A percentile compares a stretch with the other conserved stretches of the same genome.
Conservation (phyloP, 805 yeast species). For the Yueomyces sinensis region DNA sequence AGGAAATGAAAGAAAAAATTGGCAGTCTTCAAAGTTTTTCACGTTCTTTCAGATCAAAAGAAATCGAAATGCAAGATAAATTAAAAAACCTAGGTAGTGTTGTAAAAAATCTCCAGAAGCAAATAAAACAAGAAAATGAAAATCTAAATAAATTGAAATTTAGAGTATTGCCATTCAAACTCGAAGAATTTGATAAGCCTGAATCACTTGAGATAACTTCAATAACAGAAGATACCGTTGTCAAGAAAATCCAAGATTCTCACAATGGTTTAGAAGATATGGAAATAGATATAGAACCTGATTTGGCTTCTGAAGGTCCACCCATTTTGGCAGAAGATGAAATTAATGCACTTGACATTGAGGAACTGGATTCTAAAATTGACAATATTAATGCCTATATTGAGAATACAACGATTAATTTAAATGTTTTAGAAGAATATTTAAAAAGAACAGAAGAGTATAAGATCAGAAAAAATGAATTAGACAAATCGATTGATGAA, state of each 20-base stretch:
- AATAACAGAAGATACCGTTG: too few species aligned
- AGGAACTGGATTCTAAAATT: constrained; percentile 37
- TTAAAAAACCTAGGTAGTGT: constrained; percentile 41
- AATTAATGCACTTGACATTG: constrained; percentile 34
- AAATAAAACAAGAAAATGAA: constrained; percentile 26
- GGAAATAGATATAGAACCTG: constrained; percentile 21
- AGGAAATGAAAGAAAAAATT: constrained; percentile 28
- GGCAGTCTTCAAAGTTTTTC: constrained; percentile 31
- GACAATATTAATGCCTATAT: constrained; percentile 41
- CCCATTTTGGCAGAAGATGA: constrained; percentile 39
- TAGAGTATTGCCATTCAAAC: constrained; percentile 36
- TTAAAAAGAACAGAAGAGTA: constrained; percentile 54
- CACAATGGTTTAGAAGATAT: too few species aligned
- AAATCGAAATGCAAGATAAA: constrained; percentile 52
- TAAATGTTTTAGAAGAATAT: constrained; percentile 67
- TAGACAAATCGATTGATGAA: constrained; percentile 50
- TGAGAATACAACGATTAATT: constrained; percentile 47
- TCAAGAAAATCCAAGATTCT: too few species aligned
- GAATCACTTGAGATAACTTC: too few species aligned
- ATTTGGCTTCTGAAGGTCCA: constrained; percentile 18
- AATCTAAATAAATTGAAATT: constrained; percentile 32
- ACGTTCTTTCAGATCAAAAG: constrained; percentile 46
- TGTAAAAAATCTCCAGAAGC: constrained; percentile 27
- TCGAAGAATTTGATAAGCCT: constrained; percentile 7
- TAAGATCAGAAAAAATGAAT: constrained; percentile 44